Base-by-base conservation (phyloP, 148 eudicot species). In the Polygonum aviculare region DNA sequence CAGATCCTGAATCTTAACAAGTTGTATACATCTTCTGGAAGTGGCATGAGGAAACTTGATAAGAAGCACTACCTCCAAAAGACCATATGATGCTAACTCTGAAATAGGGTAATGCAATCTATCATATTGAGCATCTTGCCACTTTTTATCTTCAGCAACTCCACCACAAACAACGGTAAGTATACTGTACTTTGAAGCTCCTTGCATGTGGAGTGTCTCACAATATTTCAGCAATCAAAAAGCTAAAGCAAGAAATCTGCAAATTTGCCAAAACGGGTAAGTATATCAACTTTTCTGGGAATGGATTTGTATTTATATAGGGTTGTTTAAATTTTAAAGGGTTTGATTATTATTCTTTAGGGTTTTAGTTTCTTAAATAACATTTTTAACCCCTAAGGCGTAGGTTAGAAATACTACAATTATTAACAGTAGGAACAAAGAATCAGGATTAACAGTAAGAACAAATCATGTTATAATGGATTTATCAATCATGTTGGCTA, bases 151-250 rank as follows among this genome's bases (percentile, higher is more conserved):
- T 75, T 82, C 81, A 26, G 82, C 39, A 50, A 35, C 38, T 74
- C 79, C 78, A 26, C 82, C 83, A 79, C 89, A 86, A 44, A 85
- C 79, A 57, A 92, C 96, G 0, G 93, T 93, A 76, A 94, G 92
- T 70, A 94, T 85, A 74, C 77, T 85, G 45, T 88, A 85, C 82
- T 81, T 94, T 50, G 86, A 77, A 81, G 88, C 87, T 82, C 95
- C 90, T 84, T 87, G 93, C 79, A 72, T 76, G 76, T 88, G 85
- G 80, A 84, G 85, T 36, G 69, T 39, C 38, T 50, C 19, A 40
- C 69, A 77, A 69, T 8, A 44, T 63, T n/a, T 11, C 69, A 63
- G 38, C 69, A 63, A 63, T 33, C 69, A 63, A 44, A 44, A 44
- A 44, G 21, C 69, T 63, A 63, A 22, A 60, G 16, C 5, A 3